These are phyloP conservation scores for Colletotrichum chrysophilum DNA, from an alignment of 2,329 filamentous ascomycete species.

Conservation along the genomic window DNA sequence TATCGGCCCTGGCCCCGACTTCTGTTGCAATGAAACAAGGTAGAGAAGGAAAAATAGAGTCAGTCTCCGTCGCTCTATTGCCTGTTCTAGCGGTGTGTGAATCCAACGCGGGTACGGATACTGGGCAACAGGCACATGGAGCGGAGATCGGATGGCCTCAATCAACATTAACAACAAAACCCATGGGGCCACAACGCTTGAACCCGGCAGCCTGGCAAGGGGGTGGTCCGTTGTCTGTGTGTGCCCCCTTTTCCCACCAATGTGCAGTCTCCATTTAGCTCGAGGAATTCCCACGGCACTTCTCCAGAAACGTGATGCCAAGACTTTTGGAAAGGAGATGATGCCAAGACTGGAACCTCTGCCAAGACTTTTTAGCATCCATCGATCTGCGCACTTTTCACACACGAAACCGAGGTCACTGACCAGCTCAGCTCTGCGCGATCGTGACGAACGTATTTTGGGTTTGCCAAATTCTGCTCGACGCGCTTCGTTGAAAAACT, in stretches of 20 bases:
- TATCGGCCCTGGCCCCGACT: background rate
- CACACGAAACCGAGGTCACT: background rate
- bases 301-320: background rate
- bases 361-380: background rate
- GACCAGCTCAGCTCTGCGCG: background rate
- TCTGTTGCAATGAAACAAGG: background rate
- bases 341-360: conserved; percentile 1
- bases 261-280: background rate
- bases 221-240: background rate
- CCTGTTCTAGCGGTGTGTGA: background rate
- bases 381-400: background rate
- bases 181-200: background rate
- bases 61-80: background rate
- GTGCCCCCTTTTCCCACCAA: background rate
- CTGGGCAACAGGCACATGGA: background rate
- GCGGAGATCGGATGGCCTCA: background rate
- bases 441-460: background rate
- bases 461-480: background rate
- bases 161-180: background rate
- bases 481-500: background rate
- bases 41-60: background rate
- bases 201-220: conserved; percentile 3
- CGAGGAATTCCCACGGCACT: background rate
- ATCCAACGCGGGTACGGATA: background rate
- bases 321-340: conserved; percentile 13